Evolutionary conservation across 108 stramenopile species (phyloP), one percentile per base, ranked within the genome.

Genomic region (Skeletonema menzelii): DNA sequence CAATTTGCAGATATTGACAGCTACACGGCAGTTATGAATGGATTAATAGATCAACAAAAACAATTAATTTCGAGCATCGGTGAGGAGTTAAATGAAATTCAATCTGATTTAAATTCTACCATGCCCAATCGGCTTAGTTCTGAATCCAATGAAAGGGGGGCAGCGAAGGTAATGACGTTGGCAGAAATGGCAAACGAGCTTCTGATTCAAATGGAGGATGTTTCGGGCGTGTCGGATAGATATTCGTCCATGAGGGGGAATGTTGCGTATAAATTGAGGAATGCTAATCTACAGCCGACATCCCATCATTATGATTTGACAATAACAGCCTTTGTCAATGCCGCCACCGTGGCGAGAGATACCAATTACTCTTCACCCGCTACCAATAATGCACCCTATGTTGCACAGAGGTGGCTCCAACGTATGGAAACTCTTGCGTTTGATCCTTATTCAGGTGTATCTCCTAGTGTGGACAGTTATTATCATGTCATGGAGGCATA

Each of bases 131-230:
- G 31, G 22, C 58, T 60, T 60, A 22, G 40, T 60, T 31, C 59
- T 31, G 59, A 47, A 57, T 44, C 42, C 24, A 73, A 67, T n/a
- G 64, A 72, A 19, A 19, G 24, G 10, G 71, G 17, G 42, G 12
- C 46, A 59, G 61, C 35, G 11, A 77, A 58, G 30, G 26, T 67
- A 8, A 66, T 76, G 47, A 15, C 63, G 28, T 49, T 74, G 19
- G 72, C 80, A 34, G 73, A 70, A 65, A 80, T 65, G 64, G 73
- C 73, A 47, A 67, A 80, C 35, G 56, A 74, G 32, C 34, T 74
- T n/a, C 56, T 80, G 35, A 68, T 80, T 65, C 73, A 68, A 56
- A 74, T 80, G 80, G 80, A 80, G 59, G 73, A 80, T 59, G 24
- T 74, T 55, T 80, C 80, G 20, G 80, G 80, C 13, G 72, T 80